Percentiles rank a stretch among this genome's conserved stretches.
These are phyloP conservation scores for Vaccinium vitisidaea DNA, from an alignment of 148 eudicot species.

Conservation along the genomic window DNA sequence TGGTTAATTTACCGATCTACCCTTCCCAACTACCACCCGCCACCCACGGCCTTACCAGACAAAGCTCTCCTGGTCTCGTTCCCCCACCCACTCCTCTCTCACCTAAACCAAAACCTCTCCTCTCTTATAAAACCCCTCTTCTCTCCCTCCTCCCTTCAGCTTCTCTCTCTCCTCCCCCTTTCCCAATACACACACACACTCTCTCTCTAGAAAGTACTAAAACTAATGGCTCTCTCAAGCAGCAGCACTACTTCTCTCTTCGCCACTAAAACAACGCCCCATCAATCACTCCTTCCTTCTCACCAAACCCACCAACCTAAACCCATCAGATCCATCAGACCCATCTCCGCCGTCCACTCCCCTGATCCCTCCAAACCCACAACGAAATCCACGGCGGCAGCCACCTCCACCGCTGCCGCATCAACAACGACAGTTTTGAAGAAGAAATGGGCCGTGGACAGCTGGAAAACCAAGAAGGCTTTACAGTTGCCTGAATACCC, in stretches of 20 bases:
- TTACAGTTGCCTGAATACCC: conserved; percentile 51
- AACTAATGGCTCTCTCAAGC: conserved; percentile 42
- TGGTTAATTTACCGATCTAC: background rate
- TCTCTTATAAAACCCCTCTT: conserved; percentile 15
- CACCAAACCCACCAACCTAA: conserved; percentile 23
- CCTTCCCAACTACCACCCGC: conserved; percentile 36
- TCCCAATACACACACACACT: background rate
- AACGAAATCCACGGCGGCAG: conserved; percentile 5
- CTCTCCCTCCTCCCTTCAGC: conserved; percentile 14
- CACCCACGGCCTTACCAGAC: conserved; percentile 13
- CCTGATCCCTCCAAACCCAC: conserved; percentile 25
- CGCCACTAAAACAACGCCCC: conserved; percentile 20
- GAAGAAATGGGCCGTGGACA: conserved; percentile 35
- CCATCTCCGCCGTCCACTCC: conserved; percentile 50
- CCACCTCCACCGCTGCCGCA: conserved; percentile 20
- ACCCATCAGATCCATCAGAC: conserved; percentile 22
- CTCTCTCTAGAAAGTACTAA: conserved; percentile 12
- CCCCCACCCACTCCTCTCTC: background rate
- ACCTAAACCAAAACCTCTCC: background rate
- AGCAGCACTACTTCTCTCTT: conserved; percentile 24
- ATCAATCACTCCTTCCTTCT: background rate
- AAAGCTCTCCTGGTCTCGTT: background rate
- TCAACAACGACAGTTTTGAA: conserved; percentile 4
- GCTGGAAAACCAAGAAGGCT: conserved; percentile 49
- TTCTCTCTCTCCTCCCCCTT: background rate